These are phyloP conservation scores for Hypocrella siamensis DNA, from an alignment of 2,329 filamentous ascomycete species.

Conservation along the genomic window DNA sequence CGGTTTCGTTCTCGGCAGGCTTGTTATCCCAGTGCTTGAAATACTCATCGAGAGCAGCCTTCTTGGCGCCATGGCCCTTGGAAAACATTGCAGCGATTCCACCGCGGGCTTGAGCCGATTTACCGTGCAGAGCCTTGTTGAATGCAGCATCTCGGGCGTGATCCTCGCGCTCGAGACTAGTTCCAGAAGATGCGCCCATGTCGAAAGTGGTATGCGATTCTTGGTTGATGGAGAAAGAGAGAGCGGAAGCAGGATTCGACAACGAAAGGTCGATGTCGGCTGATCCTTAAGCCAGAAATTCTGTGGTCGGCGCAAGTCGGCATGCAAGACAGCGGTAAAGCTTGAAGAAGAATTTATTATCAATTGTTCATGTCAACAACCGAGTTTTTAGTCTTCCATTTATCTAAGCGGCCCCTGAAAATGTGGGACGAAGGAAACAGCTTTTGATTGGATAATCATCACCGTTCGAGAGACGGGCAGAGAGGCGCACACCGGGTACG, in stretches of 20 bases:
- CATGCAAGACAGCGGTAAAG: too few species aligned
- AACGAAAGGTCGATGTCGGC: too few species aligned
- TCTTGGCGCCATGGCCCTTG: constrained; percentile 63
- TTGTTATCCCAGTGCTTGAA: constrained; percentile 97
- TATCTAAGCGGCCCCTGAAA: too few species aligned
- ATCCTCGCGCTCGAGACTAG: constrained; percentile 62
- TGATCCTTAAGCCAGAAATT: too few species aligned
- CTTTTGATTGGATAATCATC: too few species aligned
- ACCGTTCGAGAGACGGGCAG: too few species aligned
- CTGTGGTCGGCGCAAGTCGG: too few species aligned
- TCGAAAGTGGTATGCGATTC: constrained; percentile 13
- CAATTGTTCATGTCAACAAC: too few species aligned
- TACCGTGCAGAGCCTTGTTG: constrained; percentile 74
- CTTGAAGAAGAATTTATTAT: too few species aligned
- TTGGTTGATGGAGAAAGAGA: not conserved
- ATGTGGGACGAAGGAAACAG: too few species aligned
- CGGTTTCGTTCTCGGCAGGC: constrained; percentile 61
- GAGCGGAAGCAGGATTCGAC: not conserved
- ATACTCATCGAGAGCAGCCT: constrained; percentile 76
- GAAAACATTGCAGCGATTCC: constrained; percentile 71
- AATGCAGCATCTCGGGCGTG: constrained; percentile 77
- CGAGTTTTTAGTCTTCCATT: too few species aligned
- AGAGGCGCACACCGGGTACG: constrained; percentile 4
- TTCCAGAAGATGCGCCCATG: constrained; percentile 25
- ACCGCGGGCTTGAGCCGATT: constrained; percentile 50